phyloP scores from a whole-genome alignment of 805 yeast genomes.

The Lipomyces sp. region DNA sequence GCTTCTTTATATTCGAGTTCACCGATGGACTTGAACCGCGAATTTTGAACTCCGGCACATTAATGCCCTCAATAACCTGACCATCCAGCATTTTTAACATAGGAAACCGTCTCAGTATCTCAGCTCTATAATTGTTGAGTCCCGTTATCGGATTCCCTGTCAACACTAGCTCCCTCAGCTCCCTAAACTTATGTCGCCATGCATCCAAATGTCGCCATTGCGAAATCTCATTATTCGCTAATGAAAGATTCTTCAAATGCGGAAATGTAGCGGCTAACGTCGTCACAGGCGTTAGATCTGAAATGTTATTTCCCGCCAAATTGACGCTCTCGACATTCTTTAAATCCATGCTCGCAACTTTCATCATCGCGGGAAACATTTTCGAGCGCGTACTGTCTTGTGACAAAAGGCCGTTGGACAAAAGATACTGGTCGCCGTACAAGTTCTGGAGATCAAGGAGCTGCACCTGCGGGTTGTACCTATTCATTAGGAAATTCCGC shows the following conservation, averaged over 20 bases:
- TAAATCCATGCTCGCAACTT: slow-evolving; percentile 20
- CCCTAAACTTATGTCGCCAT: slow-evolving; percentile 76
- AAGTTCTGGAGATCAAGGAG: slow-evolving; percentile 73
- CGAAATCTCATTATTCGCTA: slow-evolving; percentile 73
- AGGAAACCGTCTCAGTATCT: slow-evolving; percentile 77
- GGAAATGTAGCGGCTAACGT: slow-evolving; percentile 79
- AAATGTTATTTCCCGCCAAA: slow-evolving; percentile 66
- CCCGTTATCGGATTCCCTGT: slow-evolving; percentile 71
- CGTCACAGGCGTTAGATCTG: slow-evolving; percentile 63
- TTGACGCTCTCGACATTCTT: slow-evolving; percentile 43
- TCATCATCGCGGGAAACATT: slow-evolving; percentile 79
- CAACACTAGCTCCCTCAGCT: slow-evolving; percentile 76
- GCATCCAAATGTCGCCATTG: slow-evolving; percentile 65
- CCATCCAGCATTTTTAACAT: slow-evolving; percentile 79
- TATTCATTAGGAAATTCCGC: slow-evolving; percentile 60
- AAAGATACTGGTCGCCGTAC: slow-evolving; percentile 65
- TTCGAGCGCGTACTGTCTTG: slow-evolving; percentile 60
- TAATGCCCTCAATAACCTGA: slow-evolving; percentile 72
- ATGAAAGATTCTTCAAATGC: slow-evolving; percentile 71
- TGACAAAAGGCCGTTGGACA: slow-evolving; percentile 66
- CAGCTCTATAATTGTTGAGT: slow-evolving; percentile 53
- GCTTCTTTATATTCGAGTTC: slow-evolving; percentile 33
- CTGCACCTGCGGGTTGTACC: slow-evolving; percentile 69
- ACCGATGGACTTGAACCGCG: slow-evolving; percentile 26
- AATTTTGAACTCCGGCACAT: slow-evolving; percentile 45